Conservation (phyloP, 345 rosid species). For the Hibiscus syriacus region DNA sequence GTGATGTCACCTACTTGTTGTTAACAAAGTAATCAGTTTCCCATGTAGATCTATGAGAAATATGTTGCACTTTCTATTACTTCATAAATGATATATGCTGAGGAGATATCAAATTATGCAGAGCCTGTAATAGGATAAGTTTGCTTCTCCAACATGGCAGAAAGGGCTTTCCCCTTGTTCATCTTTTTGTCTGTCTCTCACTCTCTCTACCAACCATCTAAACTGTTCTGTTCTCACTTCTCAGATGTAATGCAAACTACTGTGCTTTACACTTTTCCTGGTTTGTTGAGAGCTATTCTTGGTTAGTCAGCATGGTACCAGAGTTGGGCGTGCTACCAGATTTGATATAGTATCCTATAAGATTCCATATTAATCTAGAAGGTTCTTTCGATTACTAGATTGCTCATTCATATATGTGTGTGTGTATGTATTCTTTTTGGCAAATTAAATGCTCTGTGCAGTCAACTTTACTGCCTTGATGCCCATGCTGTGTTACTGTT, state of each 20-base stretch:
- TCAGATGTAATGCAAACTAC: not conserved
- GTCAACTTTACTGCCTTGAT: not conserved
- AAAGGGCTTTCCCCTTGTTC: not conserved
- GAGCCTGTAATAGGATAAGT: not conserved
- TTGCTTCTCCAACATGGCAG: not conserved
- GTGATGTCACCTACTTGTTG: not conserved
- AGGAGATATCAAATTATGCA: not conserved
- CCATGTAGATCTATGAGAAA: not conserved
- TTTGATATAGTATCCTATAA: not conserved
- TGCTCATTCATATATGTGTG: not conserved
- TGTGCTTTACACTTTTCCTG: not conserved
- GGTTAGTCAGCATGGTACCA: not conserved
- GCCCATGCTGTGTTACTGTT: not conserved
- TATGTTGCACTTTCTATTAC: not conserved
- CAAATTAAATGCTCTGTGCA: not conserved
- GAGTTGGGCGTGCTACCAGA: not conserved
- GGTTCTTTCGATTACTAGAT: not conserved
- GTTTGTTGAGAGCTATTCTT: not conserved
- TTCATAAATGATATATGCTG: not conserved
- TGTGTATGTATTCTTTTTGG: not conserved
- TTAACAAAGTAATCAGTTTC: not conserved
- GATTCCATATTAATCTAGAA: not conserved
- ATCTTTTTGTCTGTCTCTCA: not conserved
- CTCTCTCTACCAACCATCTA: no score
- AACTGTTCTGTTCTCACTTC: no score